phyloP scores from a whole-genome alignment of 2,329 filamentous ascomycete species.

The Alternaria brassicicola region DNA sequence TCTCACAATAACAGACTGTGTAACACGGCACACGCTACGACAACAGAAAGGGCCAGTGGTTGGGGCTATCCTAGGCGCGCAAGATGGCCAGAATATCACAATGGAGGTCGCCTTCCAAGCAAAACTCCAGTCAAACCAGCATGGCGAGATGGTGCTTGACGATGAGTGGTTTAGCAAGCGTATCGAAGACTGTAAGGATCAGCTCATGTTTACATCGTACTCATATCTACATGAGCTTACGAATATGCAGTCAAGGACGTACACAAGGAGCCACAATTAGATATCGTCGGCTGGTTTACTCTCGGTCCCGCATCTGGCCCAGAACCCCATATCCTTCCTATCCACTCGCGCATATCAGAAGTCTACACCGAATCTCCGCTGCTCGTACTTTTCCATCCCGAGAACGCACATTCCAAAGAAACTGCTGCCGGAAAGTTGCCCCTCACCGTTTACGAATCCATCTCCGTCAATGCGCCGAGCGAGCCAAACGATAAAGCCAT shows the following conservation, averaged over 20 bases:
- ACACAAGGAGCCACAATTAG: conserved; percentile 79
- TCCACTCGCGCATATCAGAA: conserved; percentile 78
- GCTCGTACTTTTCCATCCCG: conserved; percentile 84
- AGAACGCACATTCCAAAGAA: conserved; percentile 57
- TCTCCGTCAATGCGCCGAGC: conserved; percentile 42
- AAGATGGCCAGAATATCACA: conserved; percentile 87
- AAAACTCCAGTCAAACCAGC: conserved; percentile 54
- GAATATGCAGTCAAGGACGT: conserved; percentile 76
- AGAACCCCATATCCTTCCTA: conserved; percentile 66
- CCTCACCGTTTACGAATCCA: conserved; percentile 87
- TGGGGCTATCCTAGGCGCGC: conserved; percentile 87
- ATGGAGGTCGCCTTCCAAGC: conserved; percentile 94
- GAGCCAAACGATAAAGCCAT: conserved; percentile 49
- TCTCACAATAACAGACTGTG: conserved; percentile 95
- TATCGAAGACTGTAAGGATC: conserved; percentile 78
- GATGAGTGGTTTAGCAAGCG: conserved; percentile 75
- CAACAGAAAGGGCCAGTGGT: conserved; percentile 76
- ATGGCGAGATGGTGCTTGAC: conserved; percentile 68
- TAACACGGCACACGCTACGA: conserved; percentile 86
- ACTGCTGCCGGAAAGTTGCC: conserved; percentile 80
- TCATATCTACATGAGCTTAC: conserved; percentile 7
- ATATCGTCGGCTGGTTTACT: conserved; percentile 91
- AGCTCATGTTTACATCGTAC: not conserved
- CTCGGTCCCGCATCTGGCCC: conserved; percentile 76
- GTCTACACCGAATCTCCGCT: conserved; percentile 84